Evolutionary conservation across 2,329 filamentous ascomycete species (phyloP), one percentile per base, ranked within the genome.

Genomic region (Calcarisporium arbuscula): DNA sequence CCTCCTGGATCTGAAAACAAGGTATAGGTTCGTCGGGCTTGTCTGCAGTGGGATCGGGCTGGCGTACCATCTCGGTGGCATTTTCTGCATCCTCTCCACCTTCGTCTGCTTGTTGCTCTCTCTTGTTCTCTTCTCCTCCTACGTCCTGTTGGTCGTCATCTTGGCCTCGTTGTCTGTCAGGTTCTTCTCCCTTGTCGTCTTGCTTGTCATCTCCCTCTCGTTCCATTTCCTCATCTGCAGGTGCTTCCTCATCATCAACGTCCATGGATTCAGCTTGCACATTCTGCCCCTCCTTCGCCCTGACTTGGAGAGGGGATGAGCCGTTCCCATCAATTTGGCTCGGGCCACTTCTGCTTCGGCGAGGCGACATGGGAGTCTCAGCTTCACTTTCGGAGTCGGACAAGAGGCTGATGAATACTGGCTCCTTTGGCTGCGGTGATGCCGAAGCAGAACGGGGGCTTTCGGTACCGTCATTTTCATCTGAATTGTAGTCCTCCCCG

Each of bases 351-450:
- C 12, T 17, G 19, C 14, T n/a, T n/a, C n/a, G n/a, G n/a, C n/a
- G n/a, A n/a, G n/a, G n/a, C n/a, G n/a, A n/a, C n/a, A n/a, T n/a
- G n/a, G n/a, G n/a, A n/a, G n/a, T n/a, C n/a, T 63, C 54, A 28
- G 60, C 56, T 20, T 69, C 60, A 33, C 65, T 61, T 29, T 69
- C 65, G 3, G 62, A 66, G 37, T 70, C 65, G 1, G 67, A 69
- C 4, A 71, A 50, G 8, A 72, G 45, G 34, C 60, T 61, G 38
- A 72, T 72, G 14, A 70, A 57, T 5, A 70, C 57, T 2, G 65
- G 64, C 7, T 55, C 50, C 7, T 49, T 50, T 2, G 56, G 39
- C 8, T 40, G 40, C 9, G 47, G 21, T 5, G 46, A 38, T 41
- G 28, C 23, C 34, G 12, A 14, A 28, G 18, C 11, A 29, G 16